phyloP scores from a whole-genome alignment of 768 basidiomycete genomes.

The Trametes punicea region DNA sequence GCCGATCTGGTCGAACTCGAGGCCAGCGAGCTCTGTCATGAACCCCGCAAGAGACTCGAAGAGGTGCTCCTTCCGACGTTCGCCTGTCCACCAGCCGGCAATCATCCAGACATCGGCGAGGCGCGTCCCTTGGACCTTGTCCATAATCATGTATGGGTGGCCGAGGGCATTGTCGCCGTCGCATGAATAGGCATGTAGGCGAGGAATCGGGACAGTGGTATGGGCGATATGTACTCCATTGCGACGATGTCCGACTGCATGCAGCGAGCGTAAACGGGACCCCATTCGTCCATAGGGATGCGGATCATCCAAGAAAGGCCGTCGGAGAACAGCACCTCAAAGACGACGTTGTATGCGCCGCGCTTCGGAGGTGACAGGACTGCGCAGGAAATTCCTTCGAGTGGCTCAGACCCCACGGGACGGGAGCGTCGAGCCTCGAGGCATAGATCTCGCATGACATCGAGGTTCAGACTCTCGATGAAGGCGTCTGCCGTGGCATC shows the following conservation, averaged over 20 bases:
- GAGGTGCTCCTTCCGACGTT: background rate
- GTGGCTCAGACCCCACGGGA: background rate
- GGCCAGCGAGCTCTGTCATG: constrained; percentile 3
- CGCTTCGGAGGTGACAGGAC: background rate
- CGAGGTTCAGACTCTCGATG: background rate
- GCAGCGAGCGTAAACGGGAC: background rate
- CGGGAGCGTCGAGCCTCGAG: too few species aligned
- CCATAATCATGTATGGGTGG: constrained; percentile 6
- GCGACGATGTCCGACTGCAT: constrained; percentile 2
- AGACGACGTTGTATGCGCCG: constrained; percentile 1
- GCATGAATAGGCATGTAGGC: constrained; percentile 18
- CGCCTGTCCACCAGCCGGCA: constrained; percentile 3
- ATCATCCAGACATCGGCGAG: constrained; percentile 10
- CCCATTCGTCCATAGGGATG: background rate
- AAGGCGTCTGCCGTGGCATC: too few species aligned
- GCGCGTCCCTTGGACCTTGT: background rate
- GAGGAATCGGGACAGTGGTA: constrained; percentile 18
- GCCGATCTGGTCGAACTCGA: constrained; percentile 10
- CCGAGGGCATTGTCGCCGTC: background rate
- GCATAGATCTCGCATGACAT: too few species aligned
- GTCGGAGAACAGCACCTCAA: background rate
- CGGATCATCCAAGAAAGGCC: constrained; percentile 4
- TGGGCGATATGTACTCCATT: background rate
- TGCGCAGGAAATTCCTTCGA: background rate
- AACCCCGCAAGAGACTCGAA: background rate